phyloP scores from a whole-genome alignment of 371 early-diverging fungal species.

The Lichtheimia corymbifera region DNA sequence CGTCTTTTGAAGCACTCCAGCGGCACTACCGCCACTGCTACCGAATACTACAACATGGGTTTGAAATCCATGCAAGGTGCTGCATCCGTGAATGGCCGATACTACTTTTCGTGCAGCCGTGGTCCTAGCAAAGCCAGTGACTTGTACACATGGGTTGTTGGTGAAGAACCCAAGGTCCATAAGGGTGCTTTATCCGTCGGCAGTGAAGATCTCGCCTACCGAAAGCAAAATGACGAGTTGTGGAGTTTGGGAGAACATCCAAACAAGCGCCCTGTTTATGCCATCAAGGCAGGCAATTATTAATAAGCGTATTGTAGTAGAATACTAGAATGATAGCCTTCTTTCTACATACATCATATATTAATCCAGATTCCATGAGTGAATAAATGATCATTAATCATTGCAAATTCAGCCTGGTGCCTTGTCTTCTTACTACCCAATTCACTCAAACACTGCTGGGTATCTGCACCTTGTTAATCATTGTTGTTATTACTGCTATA shows the following conservation, averaged over 20 bases:
- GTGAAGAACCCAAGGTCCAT: conserved; percentile 3
- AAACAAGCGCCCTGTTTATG: conserved; percentile 6
- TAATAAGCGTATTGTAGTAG: not conserved
- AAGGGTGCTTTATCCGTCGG: not conserved
- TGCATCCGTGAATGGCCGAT: conserved; percentile 1
- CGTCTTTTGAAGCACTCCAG: conserved; percentile 4
- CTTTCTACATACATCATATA: too few species aligned
- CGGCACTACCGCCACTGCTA: conserved; percentile 5
- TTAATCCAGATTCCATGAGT: too few species aligned
- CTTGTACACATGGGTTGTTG: conserved; percentile 5
- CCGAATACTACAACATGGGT: conserved; percentile 4
- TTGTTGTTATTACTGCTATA: too few species aligned
- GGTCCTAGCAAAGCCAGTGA: not conserved
- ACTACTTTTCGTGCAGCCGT: conserved; percentile 11
- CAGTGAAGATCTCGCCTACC: conserved; percentile 7
- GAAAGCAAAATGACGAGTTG: conserved; percentile 8
- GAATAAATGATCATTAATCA: too few species aligned
- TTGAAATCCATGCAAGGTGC: conserved; percentile 11
- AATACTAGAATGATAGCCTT: too few species aligned
- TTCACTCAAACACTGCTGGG: too few species aligned
- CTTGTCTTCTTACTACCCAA: too few species aligned
- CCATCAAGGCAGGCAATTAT: conserved; percentile 7
- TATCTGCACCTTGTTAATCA: too few species aligned
- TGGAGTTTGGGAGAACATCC: conserved; percentile 7
- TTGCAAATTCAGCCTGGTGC: too few species aligned